Evolutionary conservation across 331 rosid genomes (phyloP), one percentile per base, ranked within the genome.

Genomic region (Pyrus hybrid): DNA sequence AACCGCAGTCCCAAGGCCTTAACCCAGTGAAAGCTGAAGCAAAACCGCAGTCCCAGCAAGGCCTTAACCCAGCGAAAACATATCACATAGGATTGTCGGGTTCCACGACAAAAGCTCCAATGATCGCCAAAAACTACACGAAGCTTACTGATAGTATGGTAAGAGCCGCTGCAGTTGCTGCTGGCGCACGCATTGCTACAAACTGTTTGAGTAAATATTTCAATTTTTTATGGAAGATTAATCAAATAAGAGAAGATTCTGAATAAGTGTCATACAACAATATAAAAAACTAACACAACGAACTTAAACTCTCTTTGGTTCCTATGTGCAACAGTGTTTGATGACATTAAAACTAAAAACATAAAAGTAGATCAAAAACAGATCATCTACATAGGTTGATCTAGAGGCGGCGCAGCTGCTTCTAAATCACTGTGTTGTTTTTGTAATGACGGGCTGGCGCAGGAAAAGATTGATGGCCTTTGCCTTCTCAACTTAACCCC

Each of bases 151-250:
- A n/a, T n/a, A 78, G 83, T 76, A 79, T 66, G 37, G 74, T 86
- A 49, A 86, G 90, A 82, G 89, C 88, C 61, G 72, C 87, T 51
- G 84, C 91, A 1, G 86, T 91, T 66, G 91, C 91, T 65, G 88
- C 86, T 74, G 94, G 91, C 41, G 91, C 93, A 49, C 91, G 86
- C 43, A 84, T 87, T 57, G 93, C 83, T 9, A 37, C 43, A 37
- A 37, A 37, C 43, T 37, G 43, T 9, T 37, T 37, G 43, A 37
- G 47, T 54, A 20, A 54, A 10, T 10, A 20, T 3, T 8, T 58
- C 9, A 62, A 26, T 13, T 62, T 28, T 6, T 4, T 79, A 62
- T 6, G 67, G 67, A 62, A 25, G 67, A 62, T 26, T 30, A 53
- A 54, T 83, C n/a, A n/a, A n/a, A n/a, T n/a, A n/a, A n/a, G n/a